Percentiles rank a stretch among this genome's conserved stretches.
phyloP scores from a whole-genome alignment of 2,329 filamentous ascomycete species.

The Fusarium concolor region DNA sequence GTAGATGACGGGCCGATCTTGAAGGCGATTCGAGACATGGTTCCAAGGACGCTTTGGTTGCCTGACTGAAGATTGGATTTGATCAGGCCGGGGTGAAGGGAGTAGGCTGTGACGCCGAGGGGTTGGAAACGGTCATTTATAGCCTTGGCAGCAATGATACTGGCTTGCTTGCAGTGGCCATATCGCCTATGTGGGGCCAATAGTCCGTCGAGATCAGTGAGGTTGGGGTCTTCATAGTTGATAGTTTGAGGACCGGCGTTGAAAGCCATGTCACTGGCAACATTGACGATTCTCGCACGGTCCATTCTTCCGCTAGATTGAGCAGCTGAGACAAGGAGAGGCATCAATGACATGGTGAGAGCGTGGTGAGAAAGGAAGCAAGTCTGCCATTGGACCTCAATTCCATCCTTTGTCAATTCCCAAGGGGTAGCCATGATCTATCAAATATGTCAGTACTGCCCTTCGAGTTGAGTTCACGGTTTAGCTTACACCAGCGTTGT shows the following conservation, averaged over 20 bases:
- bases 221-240: constrained; percentile 40
- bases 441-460: constrained; percentile 28
- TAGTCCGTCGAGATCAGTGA: constrained; percentile 28
- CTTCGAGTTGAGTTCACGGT: too few relatives aligned
- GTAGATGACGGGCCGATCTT: constrained; percentile 27
- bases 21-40: constrained; percentile 24
- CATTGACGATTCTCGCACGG: constrained; percentile 42
- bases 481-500: constrained; percentile 47
- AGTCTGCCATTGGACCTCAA: constrained; percentile 41
- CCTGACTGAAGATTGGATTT: constrained; percentile 35
- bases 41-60: constrained; percentile 29
- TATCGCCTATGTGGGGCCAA: constrained; percentile 30
- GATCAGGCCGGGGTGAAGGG: constrained; percentile 42
- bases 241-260: constrained; percentile 35
- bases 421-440: constrained; percentile 41
- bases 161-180: constrained; percentile 40
- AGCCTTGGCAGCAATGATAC: constrained; percentile 34
- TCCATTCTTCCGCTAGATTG: constrained; percentile 17
- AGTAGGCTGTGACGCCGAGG: constrained; percentile 41
- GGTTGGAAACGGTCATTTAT: constrained; percentile 36
- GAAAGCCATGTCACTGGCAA: constrained; percentile 38
- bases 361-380: constrained; percentile 40
- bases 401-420: constrained; percentile 37
- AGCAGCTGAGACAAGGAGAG: constrained; percentile 27
- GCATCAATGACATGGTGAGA: constrained; percentile 35